These are phyloP conservation scores for Acanthamoeba quina DNA, from an alignment of 208 protist genomes.

Conservation along the genomic window DNA sequence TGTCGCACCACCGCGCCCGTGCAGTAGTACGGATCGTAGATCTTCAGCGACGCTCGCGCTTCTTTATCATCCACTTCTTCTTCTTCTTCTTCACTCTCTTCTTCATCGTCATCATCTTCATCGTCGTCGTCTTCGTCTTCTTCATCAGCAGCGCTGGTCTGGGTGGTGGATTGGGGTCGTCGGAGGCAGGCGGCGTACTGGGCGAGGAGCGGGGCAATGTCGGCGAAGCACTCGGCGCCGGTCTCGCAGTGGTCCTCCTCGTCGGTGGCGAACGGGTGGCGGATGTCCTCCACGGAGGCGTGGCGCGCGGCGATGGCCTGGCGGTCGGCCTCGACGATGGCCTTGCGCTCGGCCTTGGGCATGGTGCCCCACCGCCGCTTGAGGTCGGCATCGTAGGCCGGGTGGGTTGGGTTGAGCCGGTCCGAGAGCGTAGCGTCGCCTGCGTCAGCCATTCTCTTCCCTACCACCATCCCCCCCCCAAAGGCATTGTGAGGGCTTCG, in stretches of 20 bases:
- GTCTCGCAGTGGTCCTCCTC: conserved; percentile 49
- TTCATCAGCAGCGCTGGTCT: neutral
- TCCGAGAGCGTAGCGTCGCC: neutral
- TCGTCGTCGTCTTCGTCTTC: conserved; percentile 2
- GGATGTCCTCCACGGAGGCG: conserved; percentile 10
- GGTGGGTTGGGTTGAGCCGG: neutral
- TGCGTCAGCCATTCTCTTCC: neutral
- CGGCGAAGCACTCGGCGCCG: conserved; percentile 19
- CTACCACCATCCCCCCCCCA: no score
- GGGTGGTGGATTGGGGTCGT: neutral
- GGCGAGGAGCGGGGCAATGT: neutral
- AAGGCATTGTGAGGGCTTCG: no score
- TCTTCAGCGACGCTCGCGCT: conserved; percentile 11
- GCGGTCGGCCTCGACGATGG: conserved; percentile 17
- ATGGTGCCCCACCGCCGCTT: conserved; percentile 24
- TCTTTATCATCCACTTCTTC: neutral
- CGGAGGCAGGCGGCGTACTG: neutral
- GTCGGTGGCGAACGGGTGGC: conserved; percentile 25
- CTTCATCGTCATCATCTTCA: conserved; percentile 20
- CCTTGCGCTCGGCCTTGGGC: conserved; percentile 44
- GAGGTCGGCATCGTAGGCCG: conserved; percentile 19
- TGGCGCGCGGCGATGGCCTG: conserved; percentile 22
- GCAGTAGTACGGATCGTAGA: conserved; percentile 43
- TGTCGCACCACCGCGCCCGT: conserved; percentile 26
- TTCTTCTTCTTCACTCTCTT: neutral